Percentiles rank a stretch among this genome's conserved stretches.
Evolutionary conservation across 768 basidiomycete genomes (phyloP).

Genomic region (Boletus huronensis): DNA sequence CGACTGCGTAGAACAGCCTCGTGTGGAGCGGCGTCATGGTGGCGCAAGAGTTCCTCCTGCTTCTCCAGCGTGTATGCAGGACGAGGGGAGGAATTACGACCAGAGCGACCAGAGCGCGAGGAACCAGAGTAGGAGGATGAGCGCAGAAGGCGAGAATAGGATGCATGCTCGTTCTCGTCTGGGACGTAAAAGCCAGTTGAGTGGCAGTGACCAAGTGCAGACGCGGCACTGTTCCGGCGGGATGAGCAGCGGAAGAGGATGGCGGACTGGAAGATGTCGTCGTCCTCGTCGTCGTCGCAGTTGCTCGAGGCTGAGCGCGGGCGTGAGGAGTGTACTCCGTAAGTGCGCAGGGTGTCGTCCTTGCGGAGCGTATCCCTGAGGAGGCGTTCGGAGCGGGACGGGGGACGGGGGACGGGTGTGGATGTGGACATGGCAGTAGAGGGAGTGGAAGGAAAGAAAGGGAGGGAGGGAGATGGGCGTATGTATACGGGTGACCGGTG

Average conservation of each 20-base stretch:
- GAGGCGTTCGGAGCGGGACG: slow-evolving; percentile 53
- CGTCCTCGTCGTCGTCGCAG: slow-evolving; percentile 18
- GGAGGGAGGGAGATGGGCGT: neutral
- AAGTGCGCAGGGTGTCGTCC: slow-evolving; percentile 39
- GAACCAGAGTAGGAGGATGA: slow-evolving; percentile 28
- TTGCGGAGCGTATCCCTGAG: slow-evolving; percentile 55
- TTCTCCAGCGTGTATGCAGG: slow-evolving; percentile 15
- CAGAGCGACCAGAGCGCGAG: slow-evolving; percentile 25
- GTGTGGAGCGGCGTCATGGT: slow-evolving; percentile 41
- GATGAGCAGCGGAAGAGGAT: slow-evolving; percentile 25
- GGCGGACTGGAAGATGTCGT: slow-evolving; percentile 29
- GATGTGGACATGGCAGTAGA: slow-evolving; percentile 14
- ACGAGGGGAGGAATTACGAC: slow-evolving; percentile 14
- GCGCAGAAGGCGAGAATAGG: slow-evolving; percentile 24
- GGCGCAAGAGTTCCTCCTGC: slow-evolving; percentile 18
- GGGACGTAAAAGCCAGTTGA: slow-evolving; percentile 31
- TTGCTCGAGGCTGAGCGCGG: slow-evolving; percentile 26
- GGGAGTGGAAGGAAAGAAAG: slow-evolving; percentile 10
- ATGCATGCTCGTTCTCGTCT: slow-evolving; percentile 27
- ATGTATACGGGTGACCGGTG: slow-evolving; percentile 23
- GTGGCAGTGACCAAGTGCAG: slow-evolving; percentile 9
- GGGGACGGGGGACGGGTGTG: slow-evolving; percentile 31
- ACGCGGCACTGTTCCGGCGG: slow-evolving; percentile 20
- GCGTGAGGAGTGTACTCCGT: slow-evolving; percentile 17
- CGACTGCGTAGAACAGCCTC: slow-evolving; percentile 52